phyloP scores from a whole-genome alignment of 1,139 yeast species.

The Kluyveromyces sp. region DNA sequence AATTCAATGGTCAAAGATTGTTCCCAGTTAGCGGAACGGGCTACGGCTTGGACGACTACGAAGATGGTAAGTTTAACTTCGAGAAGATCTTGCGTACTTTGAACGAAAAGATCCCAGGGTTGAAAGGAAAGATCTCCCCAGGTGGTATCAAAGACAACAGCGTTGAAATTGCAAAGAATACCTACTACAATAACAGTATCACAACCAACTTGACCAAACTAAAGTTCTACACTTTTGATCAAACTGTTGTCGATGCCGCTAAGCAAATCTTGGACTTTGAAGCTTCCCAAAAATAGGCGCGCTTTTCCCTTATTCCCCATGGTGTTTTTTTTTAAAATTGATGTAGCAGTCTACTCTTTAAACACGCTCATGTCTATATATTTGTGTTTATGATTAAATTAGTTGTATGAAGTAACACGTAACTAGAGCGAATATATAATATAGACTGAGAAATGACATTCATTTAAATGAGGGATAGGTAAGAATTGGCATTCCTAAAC shows the following conservation, averaged over 20 bases:
- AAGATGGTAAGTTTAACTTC: slow-evolving; percentile 30
- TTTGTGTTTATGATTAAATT: too few relatives aligned
- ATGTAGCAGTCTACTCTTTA: too few relatives aligned
- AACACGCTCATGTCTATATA: too few relatives aligned
- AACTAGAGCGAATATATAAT: too few relatives aligned
- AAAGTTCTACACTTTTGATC: slow-evolving; percentile 33
- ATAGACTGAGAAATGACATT: too few relatives aligned
- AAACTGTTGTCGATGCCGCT: slow-evolving; percentile 38
- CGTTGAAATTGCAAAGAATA: slow-evolving; percentile 5
- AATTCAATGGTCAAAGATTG: slow-evolving; percentile 34
- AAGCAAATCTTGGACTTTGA: slow-evolving; percentile 34
- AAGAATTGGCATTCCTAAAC: too few relatives aligned
- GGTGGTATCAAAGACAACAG: slow-evolving; percentile 28
- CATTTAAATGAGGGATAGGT: too few relatives aligned
- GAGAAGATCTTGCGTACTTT: slow-evolving; percentile 36
- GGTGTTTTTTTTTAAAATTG: background rate
- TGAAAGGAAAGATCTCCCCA: slow-evolving; percentile 34
- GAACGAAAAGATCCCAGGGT: slow-evolving; percentile 27
- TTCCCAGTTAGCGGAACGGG: slow-evolving; percentile 24
- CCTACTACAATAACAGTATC: slow-evolving; percentile 31
- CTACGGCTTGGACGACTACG: slow-evolving; percentile 4
- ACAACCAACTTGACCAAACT: slow-evolving; percentile 35
- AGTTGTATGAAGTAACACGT: too few relatives aligned
- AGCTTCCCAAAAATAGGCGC: background rate
- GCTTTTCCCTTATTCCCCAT: background rate